phyloP scores from a whole-genome alignment of 345 rosid species.

The Mangifera indica region DNA sequence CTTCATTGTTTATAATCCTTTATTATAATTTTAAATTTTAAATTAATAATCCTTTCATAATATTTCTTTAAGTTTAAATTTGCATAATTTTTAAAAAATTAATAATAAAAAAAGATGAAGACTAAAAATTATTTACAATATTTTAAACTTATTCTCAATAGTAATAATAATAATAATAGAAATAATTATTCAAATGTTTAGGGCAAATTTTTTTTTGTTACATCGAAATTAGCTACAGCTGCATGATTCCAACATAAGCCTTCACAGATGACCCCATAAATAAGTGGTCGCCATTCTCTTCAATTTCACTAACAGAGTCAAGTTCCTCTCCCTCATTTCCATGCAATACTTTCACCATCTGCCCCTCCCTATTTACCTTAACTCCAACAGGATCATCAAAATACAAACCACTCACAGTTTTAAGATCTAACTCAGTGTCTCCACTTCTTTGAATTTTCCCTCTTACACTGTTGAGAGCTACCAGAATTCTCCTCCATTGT shows the following conservation, averaged over 20 bases:
- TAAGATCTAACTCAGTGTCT: background rate
- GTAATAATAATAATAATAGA: no score
- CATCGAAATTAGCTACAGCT: background rate
- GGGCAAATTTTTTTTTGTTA: background rate
- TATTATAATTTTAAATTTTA: no score
- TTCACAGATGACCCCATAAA: slow-evolving; percentile 41
- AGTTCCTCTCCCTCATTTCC: slow-evolving; percentile 30
- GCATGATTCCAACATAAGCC: slow-evolving; percentile 31
- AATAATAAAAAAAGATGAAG: no score
- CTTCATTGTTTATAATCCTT: no score
- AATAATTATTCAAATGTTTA: no score
- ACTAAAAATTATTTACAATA: no score
- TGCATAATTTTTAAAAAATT: no score
- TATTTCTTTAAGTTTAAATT: no score
- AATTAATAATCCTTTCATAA: no score
- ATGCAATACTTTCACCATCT: slow-evolving; percentile 26
- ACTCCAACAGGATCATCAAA: slow-evolving; percentile 38
- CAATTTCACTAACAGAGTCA: slow-evolving; percentile 44
- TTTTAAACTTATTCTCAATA: no score
- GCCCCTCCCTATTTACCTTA: slow-evolving; percentile 31
- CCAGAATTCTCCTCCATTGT: slow-evolving; percentile 59
- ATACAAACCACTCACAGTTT: slow-evolving; percentile 6
- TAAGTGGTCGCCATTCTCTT: slow-evolving; percentile 27
- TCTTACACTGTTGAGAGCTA: slow-evolving; percentile 47
- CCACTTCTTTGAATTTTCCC: slow-evolving; percentile 10